Conservation (phyloP, 2,329 filamentous ascomycete species). For the Rachicladosporium sp. region DNA sequence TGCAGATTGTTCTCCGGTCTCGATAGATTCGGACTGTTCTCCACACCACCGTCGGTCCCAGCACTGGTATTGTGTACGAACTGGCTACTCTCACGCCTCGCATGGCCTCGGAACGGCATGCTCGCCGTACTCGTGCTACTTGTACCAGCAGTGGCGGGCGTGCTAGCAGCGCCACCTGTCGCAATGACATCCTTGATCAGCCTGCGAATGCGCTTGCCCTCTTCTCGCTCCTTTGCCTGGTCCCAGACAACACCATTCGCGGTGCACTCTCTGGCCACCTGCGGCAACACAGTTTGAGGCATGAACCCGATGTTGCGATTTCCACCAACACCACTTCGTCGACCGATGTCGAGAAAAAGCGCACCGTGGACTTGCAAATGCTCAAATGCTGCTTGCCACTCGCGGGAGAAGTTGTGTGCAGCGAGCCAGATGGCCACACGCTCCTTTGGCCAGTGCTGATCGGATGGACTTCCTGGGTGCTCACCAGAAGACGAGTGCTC, state of each 20-base stretch:
- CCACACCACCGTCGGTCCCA: constrained; percentile 52
- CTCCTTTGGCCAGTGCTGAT: constrained; percentile 79
- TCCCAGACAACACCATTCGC: constrained; percentile 71
- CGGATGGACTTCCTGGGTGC: constrained; percentile 50
- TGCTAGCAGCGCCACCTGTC: constrained; percentile 38
- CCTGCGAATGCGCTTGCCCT: constrained; percentile 76
- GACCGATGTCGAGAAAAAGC: constrained; percentile 79
- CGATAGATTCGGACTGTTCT: constrained; percentile 45
- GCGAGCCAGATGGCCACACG: constrained; percentile 77
- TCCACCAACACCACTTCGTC: constrained; percentile 57
- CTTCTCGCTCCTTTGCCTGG: constrained; percentile 66
- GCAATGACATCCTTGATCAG: constrained; percentile 74
- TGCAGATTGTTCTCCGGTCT: constrained; percentile 34
- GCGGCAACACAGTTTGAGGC: constrained; percentile 89
- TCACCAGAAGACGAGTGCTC: constrained; percentile 27
- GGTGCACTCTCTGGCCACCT: constrained; percentile 62
- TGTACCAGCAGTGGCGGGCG: constrained; percentile 36
- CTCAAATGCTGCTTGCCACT: constrained; percentile 94
- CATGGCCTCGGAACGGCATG: constrained; percentile 20
- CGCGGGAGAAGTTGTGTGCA: constrained; percentile 78
- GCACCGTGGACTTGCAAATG: constrained; percentile 66
- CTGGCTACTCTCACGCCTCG: constrained; percentile 48
- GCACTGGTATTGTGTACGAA: constrained; percentile 42
- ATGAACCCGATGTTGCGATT: constrained; percentile 83
- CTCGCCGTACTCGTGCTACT: constrained; percentile 26